Conservation (phyloP, 768 basidiomycete species). For the Lactifluus rugatus region DNA sequence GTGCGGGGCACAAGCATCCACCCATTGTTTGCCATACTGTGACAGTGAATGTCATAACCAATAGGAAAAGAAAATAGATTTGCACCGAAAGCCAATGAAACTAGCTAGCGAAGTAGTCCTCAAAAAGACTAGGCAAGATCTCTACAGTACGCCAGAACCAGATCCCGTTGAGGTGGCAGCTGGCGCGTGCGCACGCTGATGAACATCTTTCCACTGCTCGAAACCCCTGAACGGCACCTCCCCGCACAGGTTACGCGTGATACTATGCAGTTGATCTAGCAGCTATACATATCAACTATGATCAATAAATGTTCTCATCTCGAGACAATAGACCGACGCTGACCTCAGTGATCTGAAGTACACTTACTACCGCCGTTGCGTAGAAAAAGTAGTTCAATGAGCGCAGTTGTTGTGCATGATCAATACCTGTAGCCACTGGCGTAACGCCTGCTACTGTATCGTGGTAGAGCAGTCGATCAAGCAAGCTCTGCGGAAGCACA, state of each 20-base stretch:
- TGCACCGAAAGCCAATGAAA: too few species aligned
- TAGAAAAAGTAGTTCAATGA: conserved; percentile 18
- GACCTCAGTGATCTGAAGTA: conserved; percentile 17
- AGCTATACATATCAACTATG: background rate
- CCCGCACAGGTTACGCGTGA: conserved; percentile 17
- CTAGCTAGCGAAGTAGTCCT: background rate
- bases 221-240: conserved; percentile 20
- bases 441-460: conserved; percentile 17
- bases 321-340: background rate
- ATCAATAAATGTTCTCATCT: background rate
- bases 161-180: conserved; percentile 18
- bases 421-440: background rate
- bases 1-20: background rate
- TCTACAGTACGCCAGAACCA: conserved; percentile 4
- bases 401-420: conserved; percentile 7
- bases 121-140: background rate
- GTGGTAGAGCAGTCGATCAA: conserved; percentile 40
- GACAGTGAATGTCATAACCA: too few species aligned
- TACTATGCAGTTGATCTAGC: conserved; percentile 15
- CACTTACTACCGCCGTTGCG: conserved; percentile 14
- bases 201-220: conserved; percentile 17
- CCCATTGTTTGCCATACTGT: too few species aligned
- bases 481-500: conserved; percentile 33
- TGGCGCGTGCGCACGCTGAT: conserved; percentile 11
- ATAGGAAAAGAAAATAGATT: too few species aligned